Evolutionary conservation across 2,329 filamentous ascomycete species (phyloP).

Genomic region (Sphaerulina musiva): DNA sequence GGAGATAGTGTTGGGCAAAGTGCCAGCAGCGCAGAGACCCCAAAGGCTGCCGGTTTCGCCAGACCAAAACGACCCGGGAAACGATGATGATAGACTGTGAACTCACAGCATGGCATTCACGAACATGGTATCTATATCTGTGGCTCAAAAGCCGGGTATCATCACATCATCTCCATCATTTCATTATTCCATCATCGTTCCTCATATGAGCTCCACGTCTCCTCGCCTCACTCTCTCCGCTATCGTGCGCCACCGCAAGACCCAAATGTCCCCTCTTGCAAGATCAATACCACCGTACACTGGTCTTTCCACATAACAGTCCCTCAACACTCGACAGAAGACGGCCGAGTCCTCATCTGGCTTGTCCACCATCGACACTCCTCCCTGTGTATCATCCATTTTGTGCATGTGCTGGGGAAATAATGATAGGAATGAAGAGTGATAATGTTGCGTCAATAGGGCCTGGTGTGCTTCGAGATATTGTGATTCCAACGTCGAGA

Average conservation of each 20-base stretch:
- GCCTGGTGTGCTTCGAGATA: constrained; percentile 83
- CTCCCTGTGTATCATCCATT: constrained; percentile 83
- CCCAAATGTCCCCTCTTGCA: constrained; percentile 51
- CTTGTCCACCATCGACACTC: constrained; percentile 83
- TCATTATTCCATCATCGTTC: background rate
- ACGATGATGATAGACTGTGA: constrained; percentile 29
- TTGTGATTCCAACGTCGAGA: constrained; percentile 69
- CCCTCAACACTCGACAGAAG: constrained; percentile 67
- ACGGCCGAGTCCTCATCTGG: constrained; percentile 80
- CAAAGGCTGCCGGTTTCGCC: constrained; percentile 59
- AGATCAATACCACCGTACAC: constrained; percentile 36
- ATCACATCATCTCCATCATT: background rate
- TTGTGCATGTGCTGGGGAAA: constrained; percentile 76
- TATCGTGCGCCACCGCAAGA: constrained; percentile 50
- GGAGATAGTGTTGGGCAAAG: constrained; percentile 45
- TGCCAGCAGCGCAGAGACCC: constrained; percentile 53
- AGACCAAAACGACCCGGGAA: constrained; percentile 73
- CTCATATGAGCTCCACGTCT: constrained; percentile 58
- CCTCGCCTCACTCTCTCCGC: constrained; percentile 65
- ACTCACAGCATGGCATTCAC: background rate
- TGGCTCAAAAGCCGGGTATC: constrained; percentile 8
- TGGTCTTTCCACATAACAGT: constrained; percentile 58
- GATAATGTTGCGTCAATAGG: constrained; percentile 77
- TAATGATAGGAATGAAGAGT: constrained; percentile 71
- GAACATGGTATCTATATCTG: background rate